phyloP scores from a whole-genome alignment of 768 basidiomycete species.

The Rhizopogon vesiculosus region DNA sequence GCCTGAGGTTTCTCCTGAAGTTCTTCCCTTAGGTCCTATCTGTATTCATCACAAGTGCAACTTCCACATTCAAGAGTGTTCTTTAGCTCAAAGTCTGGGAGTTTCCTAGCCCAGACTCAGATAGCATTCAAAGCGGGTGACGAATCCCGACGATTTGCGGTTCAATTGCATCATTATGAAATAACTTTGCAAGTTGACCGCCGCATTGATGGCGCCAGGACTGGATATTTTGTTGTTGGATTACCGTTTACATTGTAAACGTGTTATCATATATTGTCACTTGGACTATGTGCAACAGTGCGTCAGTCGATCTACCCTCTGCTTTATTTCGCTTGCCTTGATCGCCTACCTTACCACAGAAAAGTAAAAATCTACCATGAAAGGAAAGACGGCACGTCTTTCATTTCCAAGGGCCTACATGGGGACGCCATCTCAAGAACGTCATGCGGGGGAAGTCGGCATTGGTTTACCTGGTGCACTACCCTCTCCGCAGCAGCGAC shows the following conservation, averaged over 20 bases:
- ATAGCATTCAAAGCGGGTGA: slow-evolving; percentile 50
- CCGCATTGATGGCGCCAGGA: slow-evolving; percentile 63
- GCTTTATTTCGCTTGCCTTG: too few relatives aligned
- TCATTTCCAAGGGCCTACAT: too few relatives aligned
- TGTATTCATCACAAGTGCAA: slow-evolving; percentile 10
- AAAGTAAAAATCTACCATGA: too few relatives aligned
- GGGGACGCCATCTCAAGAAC: too few relatives aligned
- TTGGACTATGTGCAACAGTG: too few relatives aligned
- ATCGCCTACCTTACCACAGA: too few relatives aligned
- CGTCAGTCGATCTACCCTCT: too few relatives aligned
- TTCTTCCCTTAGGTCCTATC: not conserved
- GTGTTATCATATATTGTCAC: too few relatives aligned
- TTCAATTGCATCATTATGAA: slow-evolving; percentile 48
- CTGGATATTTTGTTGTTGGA: slow-evolving; percentile 63
- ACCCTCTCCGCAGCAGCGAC: slow-evolving; percentile 19
- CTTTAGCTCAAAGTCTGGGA: slow-evolving; percentile 29
- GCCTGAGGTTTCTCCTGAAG: not conserved
- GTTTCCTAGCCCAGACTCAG: slow-evolving; percentile 49
- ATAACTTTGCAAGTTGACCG: slow-evolving; percentile 35
- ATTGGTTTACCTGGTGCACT: slow-evolving; percentile 20
- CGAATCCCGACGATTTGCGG: slow-evolving; percentile 39
- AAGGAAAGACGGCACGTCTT: too few relatives aligned
- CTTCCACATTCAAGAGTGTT: slow-evolving; percentile 24
- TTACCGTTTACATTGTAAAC: slow-evolving; percentile 1
- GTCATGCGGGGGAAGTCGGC: too few relatives aligned